These are phyloP conservation scores for Eimeria sp. DNA, from an alignment of 169 alveolate genomes.

Conservation along the genomic window DNA sequence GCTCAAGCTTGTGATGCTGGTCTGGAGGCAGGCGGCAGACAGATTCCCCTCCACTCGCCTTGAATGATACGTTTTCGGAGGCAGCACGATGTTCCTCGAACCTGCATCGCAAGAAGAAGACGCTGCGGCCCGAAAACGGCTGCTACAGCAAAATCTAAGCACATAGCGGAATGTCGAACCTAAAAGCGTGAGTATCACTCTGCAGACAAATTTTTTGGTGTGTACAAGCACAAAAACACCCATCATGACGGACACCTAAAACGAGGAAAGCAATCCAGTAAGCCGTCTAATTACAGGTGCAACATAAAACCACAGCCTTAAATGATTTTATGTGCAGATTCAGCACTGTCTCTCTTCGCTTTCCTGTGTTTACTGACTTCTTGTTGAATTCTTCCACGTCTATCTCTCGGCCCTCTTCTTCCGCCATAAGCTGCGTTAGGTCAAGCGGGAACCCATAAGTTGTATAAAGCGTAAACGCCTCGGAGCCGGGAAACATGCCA, in stretches of 20 bases:
- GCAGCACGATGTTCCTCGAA: slow-evolving; percentile 80
- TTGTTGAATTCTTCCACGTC: slow-evolving; percentile 91
- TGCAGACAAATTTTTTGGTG: neutral
- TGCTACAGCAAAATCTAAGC: neutral
- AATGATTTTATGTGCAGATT: neutral
- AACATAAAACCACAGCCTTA: neutral
- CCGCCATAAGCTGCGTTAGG: slow-evolving; percentile 96
- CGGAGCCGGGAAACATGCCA: slow-evolving; percentile 77
- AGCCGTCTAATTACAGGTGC: neutral
- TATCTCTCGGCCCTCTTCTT: slow-evolving; percentile 88
- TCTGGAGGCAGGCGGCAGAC: slow-evolving; percentile 84
- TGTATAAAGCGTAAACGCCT: slow-evolving; percentile 94
- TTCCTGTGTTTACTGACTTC: slow-evolving; percentile 29
- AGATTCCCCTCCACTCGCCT: slow-evolving; percentile 48
- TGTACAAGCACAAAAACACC: neutral
- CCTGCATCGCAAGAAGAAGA: slow-evolving; percentile 2
- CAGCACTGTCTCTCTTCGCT: neutral
- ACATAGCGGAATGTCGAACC: neutral
- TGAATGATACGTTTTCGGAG: slow-evolving; percentile 70
- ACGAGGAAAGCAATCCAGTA: neutral
- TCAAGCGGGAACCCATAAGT: slow-evolving; percentile 97
- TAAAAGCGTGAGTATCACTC: neutral
- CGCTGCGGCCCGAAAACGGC: neutral
- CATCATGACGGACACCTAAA: too few species aligned
- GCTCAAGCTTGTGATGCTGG: slow-evolving; percentile 84